phyloP scores from a whole-genome alignment of 371 early-diverging fungal species.

The Mucor velutinosus region DNA sequence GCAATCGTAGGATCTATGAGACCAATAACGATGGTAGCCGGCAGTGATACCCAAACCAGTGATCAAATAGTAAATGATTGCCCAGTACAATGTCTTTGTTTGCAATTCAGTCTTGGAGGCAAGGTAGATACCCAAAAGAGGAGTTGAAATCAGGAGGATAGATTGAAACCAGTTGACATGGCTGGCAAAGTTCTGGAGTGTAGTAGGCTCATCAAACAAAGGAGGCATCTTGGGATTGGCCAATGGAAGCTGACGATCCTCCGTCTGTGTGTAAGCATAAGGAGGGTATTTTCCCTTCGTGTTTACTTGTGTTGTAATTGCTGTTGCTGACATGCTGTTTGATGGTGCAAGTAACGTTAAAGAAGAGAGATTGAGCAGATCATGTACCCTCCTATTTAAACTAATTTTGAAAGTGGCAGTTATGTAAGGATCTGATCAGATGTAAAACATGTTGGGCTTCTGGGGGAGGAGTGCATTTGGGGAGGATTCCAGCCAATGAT shows the following conservation, averaged over 20 bases:
- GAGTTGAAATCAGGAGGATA: conserved; percentile 72
- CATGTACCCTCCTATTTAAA: conserved; percentile 1
- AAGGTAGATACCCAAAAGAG: conserved; percentile 85
- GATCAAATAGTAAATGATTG: conserved; percentile 78
- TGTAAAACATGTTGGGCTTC: conserved; percentile 16
- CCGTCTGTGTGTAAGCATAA: conserved; percentile 43
- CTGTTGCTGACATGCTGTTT: conserved; percentile 6
- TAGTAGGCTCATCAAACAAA: conserved; percentile 57
- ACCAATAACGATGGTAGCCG: conserved; percentile 82
- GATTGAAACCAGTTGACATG: conserved; percentile 85
- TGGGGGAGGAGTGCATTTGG: conserved; percentile 10
- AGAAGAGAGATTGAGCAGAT: background rate
- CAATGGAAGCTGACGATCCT: conserved; percentile 44
- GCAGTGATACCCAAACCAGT: conserved; percentile 66
- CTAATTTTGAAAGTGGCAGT: background rate
- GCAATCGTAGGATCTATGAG: conserved; percentile 75
- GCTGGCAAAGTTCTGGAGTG: conserved; percentile 49
- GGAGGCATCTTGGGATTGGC: conserved; percentile 43
- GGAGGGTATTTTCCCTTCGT: conserved; percentile 18
- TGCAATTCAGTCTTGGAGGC: conserved; percentile 65
- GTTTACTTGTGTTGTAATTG: conserved; percentile 1
- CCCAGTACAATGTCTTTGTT: conserved; percentile 74
- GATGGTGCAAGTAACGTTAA: background rate
- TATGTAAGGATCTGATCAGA: background rate
- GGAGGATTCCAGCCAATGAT: conserved; percentile 11